Evolutionary conservation across 2,329 filamentous ascomycete genomes (phyloP).

Genomic region (Neopestalotiopsis sp.): DNA sequence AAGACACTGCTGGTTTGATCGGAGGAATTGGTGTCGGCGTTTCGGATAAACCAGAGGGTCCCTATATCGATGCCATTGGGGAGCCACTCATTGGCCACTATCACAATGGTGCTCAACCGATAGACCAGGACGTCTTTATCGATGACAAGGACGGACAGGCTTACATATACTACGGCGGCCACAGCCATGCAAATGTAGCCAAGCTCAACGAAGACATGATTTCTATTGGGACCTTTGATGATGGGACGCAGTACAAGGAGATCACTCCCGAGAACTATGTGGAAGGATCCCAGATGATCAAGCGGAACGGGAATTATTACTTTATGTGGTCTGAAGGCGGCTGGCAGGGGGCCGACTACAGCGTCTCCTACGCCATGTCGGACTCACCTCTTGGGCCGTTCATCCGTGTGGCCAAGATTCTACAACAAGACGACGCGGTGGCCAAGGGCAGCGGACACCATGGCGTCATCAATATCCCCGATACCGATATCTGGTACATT

Average conservation of each 20-base stretch:
- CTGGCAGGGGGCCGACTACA: slow-evolving; percentile 52
- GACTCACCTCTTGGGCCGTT: slow-evolving; percentile 49
- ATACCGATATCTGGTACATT: slow-evolving; percentile 48
- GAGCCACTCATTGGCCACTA: slow-evolving; percentile 48
- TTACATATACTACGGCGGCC: slow-evolving; percentile 51
- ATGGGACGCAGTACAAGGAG: slow-evolving; percentile 45
- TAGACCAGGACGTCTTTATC: slow-evolving; percentile 51
- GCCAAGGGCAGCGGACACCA: slow-evolving; percentile 47
- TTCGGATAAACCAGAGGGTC: slow-evolving; percentile 42
- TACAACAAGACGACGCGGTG: slow-evolving; percentile 40
- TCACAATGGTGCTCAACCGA: slow-evolving; percentile 53
- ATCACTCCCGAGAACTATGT: slow-evolving; percentile 53
- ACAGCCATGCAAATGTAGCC: slow-evolving; percentile 47
- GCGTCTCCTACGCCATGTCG: slow-evolving; percentile 49
- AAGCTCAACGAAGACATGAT: slow-evolving; percentile 50
- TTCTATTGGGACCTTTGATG: slow-evolving; percentile 45
- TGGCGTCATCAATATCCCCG: slow-evolving; percentile 45
- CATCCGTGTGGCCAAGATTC: slow-evolving; percentile 41
- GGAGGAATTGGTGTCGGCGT: slow-evolving; percentile 49
- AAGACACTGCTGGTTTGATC: slow-evolving; percentile 32
- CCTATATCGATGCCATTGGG: slow-evolving; percentile 48
- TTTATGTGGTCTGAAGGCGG: slow-evolving; percentile 51
- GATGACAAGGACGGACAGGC: slow-evolving; percentile 43
- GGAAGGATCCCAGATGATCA: slow-evolving; percentile 50
- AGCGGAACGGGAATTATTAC: slow-evolving; percentile 46